phyloP scores from a whole-genome alignment of 768 basidiomycete genomes.

The Lyophyllum shimeji region DNA sequence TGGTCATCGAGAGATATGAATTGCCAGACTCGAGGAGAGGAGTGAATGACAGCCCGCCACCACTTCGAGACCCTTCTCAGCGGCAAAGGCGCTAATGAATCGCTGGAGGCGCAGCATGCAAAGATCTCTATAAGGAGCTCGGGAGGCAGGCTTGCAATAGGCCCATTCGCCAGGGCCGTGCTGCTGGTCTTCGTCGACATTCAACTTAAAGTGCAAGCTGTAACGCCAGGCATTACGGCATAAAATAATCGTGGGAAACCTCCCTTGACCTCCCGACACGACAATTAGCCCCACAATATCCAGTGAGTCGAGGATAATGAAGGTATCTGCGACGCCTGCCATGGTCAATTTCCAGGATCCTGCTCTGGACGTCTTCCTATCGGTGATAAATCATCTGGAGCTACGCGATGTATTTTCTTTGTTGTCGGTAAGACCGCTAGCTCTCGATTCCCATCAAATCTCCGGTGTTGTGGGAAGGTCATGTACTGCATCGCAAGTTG shows the following conservation, averaged over 20 bases:
- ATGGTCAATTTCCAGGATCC: too few relatives aligned
- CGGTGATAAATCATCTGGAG: too few relatives aligned
- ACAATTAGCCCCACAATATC: too few relatives aligned
- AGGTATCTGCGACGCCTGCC: too few relatives aligned
- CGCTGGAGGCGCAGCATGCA: conserved; percentile 37
- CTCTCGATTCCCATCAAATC: too few relatives aligned
- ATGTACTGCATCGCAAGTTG: too few relatives aligned
- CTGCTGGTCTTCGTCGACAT: neutral
- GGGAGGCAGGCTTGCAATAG: conserved; percentile 44
- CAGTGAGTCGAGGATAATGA: too few relatives aligned
- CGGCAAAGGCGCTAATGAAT: conserved; percentile 47
- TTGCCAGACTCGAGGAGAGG: conserved; percentile 64
- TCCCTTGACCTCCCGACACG: neutral
- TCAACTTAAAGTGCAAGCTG: too few relatives aligned
- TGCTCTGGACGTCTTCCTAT: too few relatives aligned
- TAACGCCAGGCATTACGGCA: neutral
- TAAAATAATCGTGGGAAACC: neutral
- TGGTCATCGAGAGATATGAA: conserved; percentile 50
- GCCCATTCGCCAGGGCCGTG: neutral
- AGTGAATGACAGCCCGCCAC: conserved; percentile 56
- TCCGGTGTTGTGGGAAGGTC: too few relatives aligned
- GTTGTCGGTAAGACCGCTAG: too few relatives aligned
- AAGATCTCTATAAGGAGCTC: conserved; percentile 70
- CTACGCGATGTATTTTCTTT: too few relatives aligned
- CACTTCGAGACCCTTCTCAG: conserved; percentile 54